These are phyloP conservation scores for Penicillium sp. DNA, from an alignment of 2,329 filamentous ascomycete species.

Conservation along the genomic window DNA sequence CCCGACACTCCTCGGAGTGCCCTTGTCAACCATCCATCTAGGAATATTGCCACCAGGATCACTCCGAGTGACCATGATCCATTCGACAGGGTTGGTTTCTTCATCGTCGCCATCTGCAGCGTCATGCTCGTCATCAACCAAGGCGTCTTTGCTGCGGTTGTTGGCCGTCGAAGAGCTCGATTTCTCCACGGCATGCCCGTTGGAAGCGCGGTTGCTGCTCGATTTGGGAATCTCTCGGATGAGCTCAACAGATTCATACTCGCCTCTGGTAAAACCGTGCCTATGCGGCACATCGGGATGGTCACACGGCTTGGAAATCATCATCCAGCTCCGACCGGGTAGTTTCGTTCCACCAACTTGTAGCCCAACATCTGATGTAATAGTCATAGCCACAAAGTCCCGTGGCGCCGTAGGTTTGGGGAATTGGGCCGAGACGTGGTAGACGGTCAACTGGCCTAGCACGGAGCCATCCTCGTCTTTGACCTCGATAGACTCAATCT, in stretches of 20 bases:
- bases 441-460: conserved; percentile 60
- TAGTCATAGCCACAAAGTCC: conserved; percentile 81
- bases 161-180: conserved; percentile 23
- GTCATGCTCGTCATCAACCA: conserved; percentile 25
- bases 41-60: conserved; percentile 88
- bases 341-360: conserved; percentile 27
- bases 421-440: conserved; percentile 85
- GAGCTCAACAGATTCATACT: conserved; percentile 90
- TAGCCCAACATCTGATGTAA: conserved; percentile 62
- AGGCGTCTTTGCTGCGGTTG: conserved; percentile 33
- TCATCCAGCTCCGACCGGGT: conserved; percentile 72
- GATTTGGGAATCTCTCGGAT: conserved; percentile 74
- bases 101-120: conserved; percentile 44
- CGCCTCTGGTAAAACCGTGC: conserved; percentile 76
- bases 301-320: conserved; percentile 81
- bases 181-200: conserved; percentile 12
- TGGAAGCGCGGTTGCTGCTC: conserved; percentile 21
- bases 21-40: conserved; percentile 87
- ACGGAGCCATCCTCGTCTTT: conserved; percentile 47
- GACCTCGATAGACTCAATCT: conserved; percentile 66
- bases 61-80: conserved; percentile 89
- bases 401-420: conserved; percentile 84
- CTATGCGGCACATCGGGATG: conserved; percentile 74
- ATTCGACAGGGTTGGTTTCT: conserved; percentile 73
- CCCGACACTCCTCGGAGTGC: conserved; percentile 79